Conservation (phyloP, 2,329 filamentous ascomycete species). For the Monilinia fructicola region DNA sequence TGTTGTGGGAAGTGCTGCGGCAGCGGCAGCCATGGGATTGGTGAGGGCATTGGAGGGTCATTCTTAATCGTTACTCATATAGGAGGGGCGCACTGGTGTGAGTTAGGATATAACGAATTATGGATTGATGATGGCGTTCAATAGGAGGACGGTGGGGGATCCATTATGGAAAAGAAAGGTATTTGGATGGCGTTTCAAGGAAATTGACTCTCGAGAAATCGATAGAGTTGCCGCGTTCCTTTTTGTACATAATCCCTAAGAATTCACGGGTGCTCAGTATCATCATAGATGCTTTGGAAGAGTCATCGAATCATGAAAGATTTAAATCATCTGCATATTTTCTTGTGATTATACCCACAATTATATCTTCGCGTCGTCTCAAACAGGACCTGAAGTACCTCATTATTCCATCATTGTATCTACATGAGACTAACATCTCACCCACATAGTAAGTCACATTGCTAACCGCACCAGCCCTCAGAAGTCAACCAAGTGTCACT, state of each 20-base stretch:
- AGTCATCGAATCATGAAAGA: background rate
- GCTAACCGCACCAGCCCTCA: no score
- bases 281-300: background rate
- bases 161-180: conserved; percentile 2
- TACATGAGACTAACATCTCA: no score
- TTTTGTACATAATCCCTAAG: conserved; percentile 1
- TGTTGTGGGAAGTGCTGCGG: conserved; percentile 43
- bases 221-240: conserved; percentile 30
- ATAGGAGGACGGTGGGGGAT: background rate
- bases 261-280: background rate
- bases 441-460: no score
- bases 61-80: conserved; percentile 4
- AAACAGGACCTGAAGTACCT: background rate
- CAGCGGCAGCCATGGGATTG: conserved; percentile 44
- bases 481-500: no score
- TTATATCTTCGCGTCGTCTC: background rate
- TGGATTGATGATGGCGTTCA: background rate
- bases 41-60: conserved; percentile 38
- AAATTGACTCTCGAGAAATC: conserved; percentile 32
- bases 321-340: background rate
- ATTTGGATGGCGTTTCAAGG: conserved; percentile 20
- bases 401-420: no score
- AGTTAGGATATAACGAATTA: conserved; percentile 11
- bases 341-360: background rate
- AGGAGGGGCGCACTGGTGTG: conserved; percentile 6